phyloP scores from a whole-genome alignment of 306 rosid genomes.

The Vachellia collinsii region DNA sequence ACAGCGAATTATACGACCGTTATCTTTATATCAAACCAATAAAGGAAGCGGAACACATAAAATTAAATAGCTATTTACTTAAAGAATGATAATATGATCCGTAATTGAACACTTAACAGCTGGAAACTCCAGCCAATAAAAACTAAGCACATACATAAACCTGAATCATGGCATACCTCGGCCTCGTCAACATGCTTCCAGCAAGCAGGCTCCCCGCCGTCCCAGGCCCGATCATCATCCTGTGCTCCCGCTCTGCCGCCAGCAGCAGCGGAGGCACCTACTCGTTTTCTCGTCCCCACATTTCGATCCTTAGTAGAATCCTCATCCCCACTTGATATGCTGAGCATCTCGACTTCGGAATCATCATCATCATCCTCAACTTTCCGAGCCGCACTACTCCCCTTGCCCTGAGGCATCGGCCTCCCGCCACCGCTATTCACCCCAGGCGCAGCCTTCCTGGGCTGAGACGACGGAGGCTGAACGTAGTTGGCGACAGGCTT shows the following conservation, averaged over 20 bases:
- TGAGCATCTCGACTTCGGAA: constrained; percentile 96
- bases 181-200: constrained; percentile 95
- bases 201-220: constrained; percentile 86
- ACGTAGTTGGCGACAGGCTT: constrained; percentile 92
- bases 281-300: constrained; percentile 45
- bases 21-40: not conserved
- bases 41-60: not conserved
- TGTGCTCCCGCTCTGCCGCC: constrained; percentile 35
- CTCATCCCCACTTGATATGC: constrained; percentile 97
- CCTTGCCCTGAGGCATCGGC: constrained; percentile 29
- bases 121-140: not conserved
- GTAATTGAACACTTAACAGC: not conserved
- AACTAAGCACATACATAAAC: constrained; percentile 5
- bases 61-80: not conserved
- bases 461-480: constrained; percentile 67
- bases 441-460: constrained; percentile 39
- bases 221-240: constrained; percentile 79
- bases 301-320: constrained; percentile 52
- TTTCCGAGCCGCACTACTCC: constrained; percentile 38
- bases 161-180: constrained; percentile 55
- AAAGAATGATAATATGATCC: not conserved
- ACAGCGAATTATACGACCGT: not conserved
- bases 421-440: constrained; percentile 7
- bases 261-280: constrained; percentile 29
- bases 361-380: constrained; percentile 81